Evolutionary conservation across 2,329 filamentous ascomycete species (phyloP), one percentile per base, ranked within the genome.

Genomic region (Ceratocystis huliohia): DNA sequence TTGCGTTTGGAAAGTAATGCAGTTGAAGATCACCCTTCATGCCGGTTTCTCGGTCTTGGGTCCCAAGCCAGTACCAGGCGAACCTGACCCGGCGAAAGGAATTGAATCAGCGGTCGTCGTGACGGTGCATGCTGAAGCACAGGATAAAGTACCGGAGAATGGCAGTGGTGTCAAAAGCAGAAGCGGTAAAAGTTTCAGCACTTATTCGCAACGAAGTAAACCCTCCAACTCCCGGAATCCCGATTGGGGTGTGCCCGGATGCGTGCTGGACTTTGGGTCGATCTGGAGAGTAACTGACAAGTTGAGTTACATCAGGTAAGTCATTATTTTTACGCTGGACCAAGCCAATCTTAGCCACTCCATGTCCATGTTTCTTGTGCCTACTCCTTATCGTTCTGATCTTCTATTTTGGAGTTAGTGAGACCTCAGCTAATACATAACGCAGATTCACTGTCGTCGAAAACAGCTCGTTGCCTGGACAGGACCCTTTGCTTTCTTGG

Each of bases 101-200:
- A 25, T 68, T n/a, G 64, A 85, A 48, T 90, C 90, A 1, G 84
- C 88, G 68, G 82, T 96, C 71, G 91, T 88, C 73, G 87, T 87
- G 69, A 88, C 94, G 73, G 76, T 96, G 66, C 90, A 95, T 74
- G 84, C 92, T 17, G 91, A 94, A 72, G 88, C 80, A 68, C 73
- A 75, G 68, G 79, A 75, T 70, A 75, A 70, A 68, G 74, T 68
- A 56, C 72, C 68, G 70, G 71, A 70, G 33, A 50, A 20, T 7
- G 59, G 61, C n/a, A 28, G 71, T 30, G 64, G 68, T 17, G 73
- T 72, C 25, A 74, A 72, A 33, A 73, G 74, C 20, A 70, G 66
- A n/a, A 68, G 69, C 28, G 48, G 65, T 25, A 70, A 79, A 67
- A 83, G 84, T 70, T 81, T 82, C 68, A 78, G 78, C 62, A 81